Evolutionary conservation across 1,284 basidiomycete genomes (phyloP).

Genomic region (Ustanciosporium gigantosporum): DNA sequence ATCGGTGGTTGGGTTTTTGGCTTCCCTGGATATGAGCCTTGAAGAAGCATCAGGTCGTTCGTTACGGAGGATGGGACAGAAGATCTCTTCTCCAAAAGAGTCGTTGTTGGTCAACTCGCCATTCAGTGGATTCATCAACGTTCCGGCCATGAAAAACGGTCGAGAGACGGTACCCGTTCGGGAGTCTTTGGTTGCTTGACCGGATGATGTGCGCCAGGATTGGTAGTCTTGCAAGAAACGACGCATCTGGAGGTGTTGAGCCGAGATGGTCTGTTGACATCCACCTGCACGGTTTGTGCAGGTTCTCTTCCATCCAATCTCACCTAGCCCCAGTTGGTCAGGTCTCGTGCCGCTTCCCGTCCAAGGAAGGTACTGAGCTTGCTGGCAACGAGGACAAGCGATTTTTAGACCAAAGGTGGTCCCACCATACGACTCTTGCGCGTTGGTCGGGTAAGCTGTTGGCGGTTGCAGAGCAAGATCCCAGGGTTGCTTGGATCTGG

Average conservation of each 20-base stretch:
- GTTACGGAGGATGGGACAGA: slow-evolving; percentile 20
- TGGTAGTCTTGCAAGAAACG: slow-evolving; percentile 26
- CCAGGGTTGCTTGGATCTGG: slow-evolving; percentile 27
- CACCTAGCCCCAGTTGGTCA: slow-evolving; percentile 17
- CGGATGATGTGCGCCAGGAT: slow-evolving; percentile 16
- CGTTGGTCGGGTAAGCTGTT: slow-evolving; percentile 18
- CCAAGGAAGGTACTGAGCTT: slow-evolving; percentile 23
- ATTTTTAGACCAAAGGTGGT: slow-evolving; percentile 28
- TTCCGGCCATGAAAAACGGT: slow-evolving; percentile 33
- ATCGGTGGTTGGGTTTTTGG: not conserved
- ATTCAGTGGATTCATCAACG: slow-evolving; percentile 15
- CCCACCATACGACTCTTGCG: slow-evolving; percentile 23
- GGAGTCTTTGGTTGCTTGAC: not conserved
- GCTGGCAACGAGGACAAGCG: slow-evolving; percentile 19
- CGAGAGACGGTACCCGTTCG: not conserved
- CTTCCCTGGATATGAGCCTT: slow-evolving; percentile 1
- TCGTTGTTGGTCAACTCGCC: slow-evolving; percentile 10
- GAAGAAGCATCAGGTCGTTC: slow-evolving; percentile 14
- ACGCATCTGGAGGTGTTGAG: slow-evolving; percentile 28
- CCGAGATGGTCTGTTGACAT: slow-evolving; percentile 13
- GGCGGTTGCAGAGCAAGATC: slow-evolving; percentile 30
- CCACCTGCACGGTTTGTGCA: not conserved
- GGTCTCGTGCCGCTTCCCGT: slow-evolving; percentile 24
- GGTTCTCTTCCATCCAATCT: slow-evolving; percentile 18
- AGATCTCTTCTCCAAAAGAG: slow-evolving; percentile 13